Evolutionary conservation across 1,139 yeast genomes (phyloP).

Genomic region (Candida smagusa): DNA sequence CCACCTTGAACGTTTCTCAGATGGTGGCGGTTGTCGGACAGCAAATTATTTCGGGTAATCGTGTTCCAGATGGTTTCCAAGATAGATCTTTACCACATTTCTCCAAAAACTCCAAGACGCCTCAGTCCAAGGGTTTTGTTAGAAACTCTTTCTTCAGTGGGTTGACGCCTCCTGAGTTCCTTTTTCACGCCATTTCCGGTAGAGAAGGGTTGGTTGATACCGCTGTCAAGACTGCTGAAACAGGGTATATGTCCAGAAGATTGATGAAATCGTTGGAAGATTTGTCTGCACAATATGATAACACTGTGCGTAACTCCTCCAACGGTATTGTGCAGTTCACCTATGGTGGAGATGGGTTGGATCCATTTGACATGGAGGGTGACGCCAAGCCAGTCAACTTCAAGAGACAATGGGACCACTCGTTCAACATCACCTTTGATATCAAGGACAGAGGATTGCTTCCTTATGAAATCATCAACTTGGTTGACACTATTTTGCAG

Average conservation of each 20-base stretch:
- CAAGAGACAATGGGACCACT: conserved; percentile 92
- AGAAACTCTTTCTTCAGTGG: conserved; percentile 95
- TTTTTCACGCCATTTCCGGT: conserved; percentile 98
- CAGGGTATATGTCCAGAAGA: conserved; percentile 99
- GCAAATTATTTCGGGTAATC: conserved; percentile 96
- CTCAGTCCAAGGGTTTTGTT: conserved; percentile 97
- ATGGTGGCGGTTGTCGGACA: conserved; percentile 99
- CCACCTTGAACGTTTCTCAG: conserved; percentile 95
- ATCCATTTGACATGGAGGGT: conserved; percentile 99
- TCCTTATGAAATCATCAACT: conserved; percentile 66
- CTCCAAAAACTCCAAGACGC: conserved; percentile 92
- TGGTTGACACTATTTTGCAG: conserved; percentile 51
- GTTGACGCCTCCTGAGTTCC: conserved; percentile 90
- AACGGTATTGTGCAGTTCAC: conserved; percentile 97
- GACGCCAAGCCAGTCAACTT: conserved; percentile 96
- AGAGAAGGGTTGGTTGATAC: conserved; percentile 99
- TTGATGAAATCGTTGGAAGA: conserved; percentile 98
- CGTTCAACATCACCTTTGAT: conserved; percentile 67
- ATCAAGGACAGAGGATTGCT: conserved; percentile 53
- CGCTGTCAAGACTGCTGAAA: conserved; percentile 98
- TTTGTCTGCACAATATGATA: conserved; percentile 88
- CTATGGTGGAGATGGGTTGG: conserved; percentile 98
- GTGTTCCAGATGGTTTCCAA: conserved; percentile 99
- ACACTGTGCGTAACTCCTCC: conserved; percentile 91
- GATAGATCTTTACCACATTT: conserved; percentile 98